Evolutionary conservation across 139 green algal genomes (phyloP), one percentile per base, ranked within the genome.

Genomic region (Picochlorum sp.): DNA sequence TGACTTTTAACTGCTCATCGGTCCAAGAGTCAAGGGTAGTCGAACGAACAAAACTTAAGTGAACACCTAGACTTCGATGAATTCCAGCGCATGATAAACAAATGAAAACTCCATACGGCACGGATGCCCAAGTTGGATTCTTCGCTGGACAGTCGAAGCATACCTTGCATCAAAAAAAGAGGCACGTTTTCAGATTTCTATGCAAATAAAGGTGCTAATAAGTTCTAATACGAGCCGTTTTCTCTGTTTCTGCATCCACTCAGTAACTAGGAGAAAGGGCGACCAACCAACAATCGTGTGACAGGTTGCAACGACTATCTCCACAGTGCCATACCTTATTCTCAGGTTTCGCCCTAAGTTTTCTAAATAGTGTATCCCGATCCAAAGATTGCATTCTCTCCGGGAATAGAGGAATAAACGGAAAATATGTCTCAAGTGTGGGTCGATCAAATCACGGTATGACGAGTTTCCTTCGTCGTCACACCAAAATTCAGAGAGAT

Each of bases 71-170:
- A 45, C 69, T 83, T 2, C 93, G 73, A 68, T 99, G 93, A 22
- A 95, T 77, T 20, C 93, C 89, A 1, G 86, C 85, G 68, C 93
- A 99, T 25, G 86, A 83, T 1, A 99, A 71, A 72, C 93, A 99
- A 35, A 99, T 90, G 73, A 94, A 96, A 2, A 96, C 84, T 33
- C 90, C 93, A 70, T 96, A 97, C 0, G 88, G 88, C 3, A 96
- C 85, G 1, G 78, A 90, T 1, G 87, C 80, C 93, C 93, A 99
- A 7, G 87, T 97, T 0, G 93, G 92, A 55, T 97, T 98, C 59
- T 91, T 94, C 7, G 78, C 80, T 5, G 88, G 83, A 68, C 93
- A 99, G 58, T 99, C 93, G 55, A 97, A 97, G 75, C 93, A 98
- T 4, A 89, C 72, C 79, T 91, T 1, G 24, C 30, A 31, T 33